Evolutionary conservation across 2,329 filamentous ascomycete species (phyloP).

Genomic region (Pseudocercospora cruenta): DNA sequence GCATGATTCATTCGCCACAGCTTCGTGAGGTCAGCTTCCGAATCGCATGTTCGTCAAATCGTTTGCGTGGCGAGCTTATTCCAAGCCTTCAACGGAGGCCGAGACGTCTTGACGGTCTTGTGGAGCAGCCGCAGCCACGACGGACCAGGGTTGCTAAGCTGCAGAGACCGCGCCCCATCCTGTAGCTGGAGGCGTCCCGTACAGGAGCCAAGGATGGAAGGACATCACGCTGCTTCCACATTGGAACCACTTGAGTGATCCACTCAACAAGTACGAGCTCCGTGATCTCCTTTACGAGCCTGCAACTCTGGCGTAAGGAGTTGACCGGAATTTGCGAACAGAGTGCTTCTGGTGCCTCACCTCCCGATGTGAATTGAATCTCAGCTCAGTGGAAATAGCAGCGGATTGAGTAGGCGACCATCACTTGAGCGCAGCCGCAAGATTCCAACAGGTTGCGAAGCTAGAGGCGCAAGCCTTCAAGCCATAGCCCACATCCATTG

Average conservation of each 20-base stretch:
- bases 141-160: neutral
- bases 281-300: neutral
- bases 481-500: neutral
- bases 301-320: neutral
- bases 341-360: neutral
- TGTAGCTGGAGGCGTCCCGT: constrained; percentile 6
- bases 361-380: neutral
- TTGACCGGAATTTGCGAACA: neutral
- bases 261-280: neutral
- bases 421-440: neutral
- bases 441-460: neutral
- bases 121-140: constrained; percentile 14
- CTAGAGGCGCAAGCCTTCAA: neutral
- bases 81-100: neutral
- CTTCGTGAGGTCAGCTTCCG: neutral
- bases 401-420: neutral
- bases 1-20: neutral
- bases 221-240: neutral
- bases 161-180: neutral
- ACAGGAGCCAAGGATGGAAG: constrained; percentile 6
- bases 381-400: neutral
- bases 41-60: neutral
- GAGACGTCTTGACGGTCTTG: neutral
- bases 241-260: neutral
- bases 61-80: neutral